Conservation (phyloP, 202 grass and related monocot genomes). For the Cymbopogon flexuosus region DNA sequence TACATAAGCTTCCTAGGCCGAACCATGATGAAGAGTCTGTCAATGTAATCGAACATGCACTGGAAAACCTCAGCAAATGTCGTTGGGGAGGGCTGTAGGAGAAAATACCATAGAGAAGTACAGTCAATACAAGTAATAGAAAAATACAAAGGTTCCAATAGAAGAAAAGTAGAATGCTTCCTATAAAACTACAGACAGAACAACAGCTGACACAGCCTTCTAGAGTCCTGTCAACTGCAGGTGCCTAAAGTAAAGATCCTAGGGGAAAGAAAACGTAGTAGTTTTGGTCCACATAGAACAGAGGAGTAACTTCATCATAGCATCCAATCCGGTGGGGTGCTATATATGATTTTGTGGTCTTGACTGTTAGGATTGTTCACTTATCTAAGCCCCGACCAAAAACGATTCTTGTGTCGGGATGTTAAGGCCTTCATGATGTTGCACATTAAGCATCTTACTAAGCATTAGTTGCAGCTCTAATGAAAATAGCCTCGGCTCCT, state of each 20-base stretch:
- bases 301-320: background rate
- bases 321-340: background rate
- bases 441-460: background rate
- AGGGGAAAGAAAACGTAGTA: background rate
- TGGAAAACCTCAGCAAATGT: conserved; percentile 91
- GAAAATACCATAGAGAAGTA: conserved; percentile 11
- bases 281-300: background rate
- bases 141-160: background rate
- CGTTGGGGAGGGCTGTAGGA: conserved; percentile 65
- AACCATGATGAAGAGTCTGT: conserved; percentile 92
- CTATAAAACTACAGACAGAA: background rate
- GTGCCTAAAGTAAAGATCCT: background rate
- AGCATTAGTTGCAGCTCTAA: background rate
- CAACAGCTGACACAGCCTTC: background rate
- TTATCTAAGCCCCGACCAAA: background rate
- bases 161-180: background rate
- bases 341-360: background rate
- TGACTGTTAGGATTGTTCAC: background rate
- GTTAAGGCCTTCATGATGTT: background rate
- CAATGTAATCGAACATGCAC: conserved; percentile 99
- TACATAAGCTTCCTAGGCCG: conserved; percentile 89
- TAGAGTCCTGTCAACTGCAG: background rate
- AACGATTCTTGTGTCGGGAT: background rate
- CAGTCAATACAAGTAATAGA: conserved; percentile 1
- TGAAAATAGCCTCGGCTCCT: background rate